These are phyloP conservation scores for Aspergillus sp. DNA, from an alignment of 2,329 filamentous ascomycete species.

Conservation along the genomic window DNA sequence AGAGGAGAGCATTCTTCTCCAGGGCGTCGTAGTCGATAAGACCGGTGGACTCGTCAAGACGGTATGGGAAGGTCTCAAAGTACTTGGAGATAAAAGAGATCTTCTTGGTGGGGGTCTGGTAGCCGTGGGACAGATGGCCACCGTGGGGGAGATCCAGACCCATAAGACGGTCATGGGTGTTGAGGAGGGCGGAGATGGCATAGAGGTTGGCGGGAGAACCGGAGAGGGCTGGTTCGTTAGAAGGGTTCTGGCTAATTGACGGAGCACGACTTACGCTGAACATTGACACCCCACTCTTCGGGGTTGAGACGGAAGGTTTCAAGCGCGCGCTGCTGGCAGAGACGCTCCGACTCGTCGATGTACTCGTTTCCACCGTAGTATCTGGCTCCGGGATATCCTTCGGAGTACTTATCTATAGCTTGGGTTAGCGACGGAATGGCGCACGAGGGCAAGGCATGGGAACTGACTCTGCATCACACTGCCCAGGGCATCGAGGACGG, in stretches of 20 bases:
- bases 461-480: constrained; percentile 91
- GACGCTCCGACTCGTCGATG: constrained; percentile 83
- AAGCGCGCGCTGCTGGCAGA: constrained; percentile 87
- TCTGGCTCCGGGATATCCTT: constrained; percentile 92
- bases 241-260: too few species aligned
- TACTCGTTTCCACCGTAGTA: constrained; percentile 98
- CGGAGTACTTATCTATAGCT: constrained; percentile 85
- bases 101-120: constrained; percentile 93
- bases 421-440: constrained; percentile 22
- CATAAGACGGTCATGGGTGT: constrained; percentile 94
- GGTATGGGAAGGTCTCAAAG: constrained; percentile 98
- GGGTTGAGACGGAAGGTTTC: constrained; percentile 80
- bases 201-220: constrained; percentile 73
- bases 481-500: constrained; percentile 84
- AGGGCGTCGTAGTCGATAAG: constrained; percentile 96
- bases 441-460: background rate
- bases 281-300: constrained; percentile 94
- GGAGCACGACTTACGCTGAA: constrained; percentile 63
- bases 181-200: constrained; percentile 95
- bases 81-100: constrained; percentile 98
- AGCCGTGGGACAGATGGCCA: constrained; percentile 93
- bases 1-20: constrained; percentile 84
- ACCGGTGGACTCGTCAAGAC: constrained; percentile 71
- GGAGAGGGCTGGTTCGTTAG: constrained; percentile 62
- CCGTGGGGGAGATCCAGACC: constrained; percentile 92